Conservation (phyloP, 352 stramenopile species). For the Sclerospora graminicola region DNA sequence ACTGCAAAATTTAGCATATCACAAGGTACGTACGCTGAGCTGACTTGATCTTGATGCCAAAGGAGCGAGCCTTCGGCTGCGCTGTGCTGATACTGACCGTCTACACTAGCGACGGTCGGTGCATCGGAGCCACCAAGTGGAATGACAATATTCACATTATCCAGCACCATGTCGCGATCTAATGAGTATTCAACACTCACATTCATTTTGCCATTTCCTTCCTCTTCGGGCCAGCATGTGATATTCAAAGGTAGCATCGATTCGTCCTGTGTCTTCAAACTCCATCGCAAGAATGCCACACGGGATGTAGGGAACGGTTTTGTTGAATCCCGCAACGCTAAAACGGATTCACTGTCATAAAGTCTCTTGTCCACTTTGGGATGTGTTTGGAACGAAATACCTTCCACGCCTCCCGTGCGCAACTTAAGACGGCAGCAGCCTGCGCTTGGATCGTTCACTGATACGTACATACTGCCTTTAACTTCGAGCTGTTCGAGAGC, state of each 20-base stretch:
- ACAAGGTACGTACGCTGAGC: conserved; percentile 46
- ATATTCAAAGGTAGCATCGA: conserved; percentile 80
- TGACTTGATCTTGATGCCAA: conserved; percentile 79
- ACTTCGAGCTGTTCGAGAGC: conserved; percentile 79
- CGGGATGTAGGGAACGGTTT: conserved; percentile 78
- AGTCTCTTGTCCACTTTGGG: conserved; percentile 85
- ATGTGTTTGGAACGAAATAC: conserved; percentile 79
- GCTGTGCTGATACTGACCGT: conserved; percentile 85
- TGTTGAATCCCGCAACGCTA: conserved; percentile 67
- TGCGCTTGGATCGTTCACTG: conserved; percentile 65
- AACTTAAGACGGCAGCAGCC: conserved; percentile 67
- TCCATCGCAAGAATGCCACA: conserved; percentile 78
- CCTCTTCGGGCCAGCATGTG: conserved; percentile 82
- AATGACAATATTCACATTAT: conserved; percentile 83
- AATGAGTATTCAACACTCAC: conserved; percentile 85
- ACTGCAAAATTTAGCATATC: background rate
- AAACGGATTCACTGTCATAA: conserved; percentile 71
- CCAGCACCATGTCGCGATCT: conserved; percentile 79
- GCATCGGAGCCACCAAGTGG: conserved; percentile 61
- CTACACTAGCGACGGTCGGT: conserved; percentile 61
- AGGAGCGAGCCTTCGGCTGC: conserved; percentile 50
- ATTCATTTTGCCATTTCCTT: conserved; percentile 80
- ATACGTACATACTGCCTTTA: conserved; percentile 81
- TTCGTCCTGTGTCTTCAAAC: conserved; percentile 81
- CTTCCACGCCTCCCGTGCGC: conserved; percentile 48